Evolutionary conservation across 352 stramenopile genomes (phyloP), one percentile per base, ranked within the genome.

Genomic region (Globisporangium recalcitrans): DNA sequence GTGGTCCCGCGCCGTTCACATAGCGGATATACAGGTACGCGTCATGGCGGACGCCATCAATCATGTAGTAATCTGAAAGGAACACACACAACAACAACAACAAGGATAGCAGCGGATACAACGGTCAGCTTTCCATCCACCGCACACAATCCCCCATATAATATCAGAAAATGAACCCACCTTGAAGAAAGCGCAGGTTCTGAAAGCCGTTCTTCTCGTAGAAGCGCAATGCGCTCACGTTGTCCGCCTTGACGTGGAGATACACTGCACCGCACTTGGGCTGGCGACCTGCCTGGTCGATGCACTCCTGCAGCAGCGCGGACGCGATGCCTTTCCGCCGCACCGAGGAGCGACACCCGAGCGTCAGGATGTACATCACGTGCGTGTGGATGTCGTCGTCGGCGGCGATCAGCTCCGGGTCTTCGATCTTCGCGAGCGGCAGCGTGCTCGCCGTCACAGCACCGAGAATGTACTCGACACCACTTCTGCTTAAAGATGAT

Each of bases 321-420:
- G 88, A 96, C 9, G 91, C 95, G 66, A 99, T 91, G 60, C 95
- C 93, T 36, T 78, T 78, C 16, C 93, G 70, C 63, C 96, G 81
- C 64, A 96, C 96, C 16, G 86, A 78, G 1, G 73, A 61, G n/a
- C 77, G 74, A 1, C 87, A 96, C 5, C 95, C 95, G 14, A 99
- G 75, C 31, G 96, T 98, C 61, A 99, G 90, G 54, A 99, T 98
- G 74, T 99, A 99, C 85, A 98, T 98, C 59, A 98, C 83, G 59
- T 84, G 76, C 2, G 76, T 88, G 70, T 97, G 80, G 16, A 65
- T 71, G 78, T 67, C 60, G 68, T 88, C 72, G 57, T 78, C 73
- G 0, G 62, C 64, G 13, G 88, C 73, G 55, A 90, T 73, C 62
- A 87, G 65, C 7, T 79, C 67, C 38, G 71, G 78, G 74, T 80